Evolutionary conservation across 331 rosid species (phyloP).

Genomic region (Arachis monticola): DNA sequence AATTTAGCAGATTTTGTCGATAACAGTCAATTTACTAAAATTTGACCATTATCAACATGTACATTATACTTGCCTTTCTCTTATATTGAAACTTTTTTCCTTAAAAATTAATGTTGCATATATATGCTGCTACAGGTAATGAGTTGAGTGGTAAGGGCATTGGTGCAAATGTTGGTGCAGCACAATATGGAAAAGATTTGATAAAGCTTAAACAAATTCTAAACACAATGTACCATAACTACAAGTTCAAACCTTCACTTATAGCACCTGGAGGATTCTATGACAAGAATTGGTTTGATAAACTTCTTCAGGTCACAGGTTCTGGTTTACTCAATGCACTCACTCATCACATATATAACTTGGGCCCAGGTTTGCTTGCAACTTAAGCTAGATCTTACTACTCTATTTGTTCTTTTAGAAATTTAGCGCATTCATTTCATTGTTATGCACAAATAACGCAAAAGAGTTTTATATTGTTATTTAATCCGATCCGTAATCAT

Average conservation of each 20-base stretch:
- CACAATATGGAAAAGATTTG: conserved; percentile 80
- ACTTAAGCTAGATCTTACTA: conserved; percentile 25
- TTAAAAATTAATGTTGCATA: too few species aligned
- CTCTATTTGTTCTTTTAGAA: conserved; percentile 5
- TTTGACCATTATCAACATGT: too few species aligned
- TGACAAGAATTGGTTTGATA: conserved; percentile 67
- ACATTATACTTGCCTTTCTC: too few species aligned
- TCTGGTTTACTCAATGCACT: conserved; percentile 57
- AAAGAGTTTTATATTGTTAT: too few species aligned
- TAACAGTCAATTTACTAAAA: too few species aligned
- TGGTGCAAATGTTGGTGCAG: conserved; percentile 75
- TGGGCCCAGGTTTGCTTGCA: conserved; percentile 76
- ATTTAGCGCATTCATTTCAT: conserved; percentile 4
- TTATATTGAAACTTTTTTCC: too few species aligned
- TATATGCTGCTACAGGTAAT: conserved; percentile 58
- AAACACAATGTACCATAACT: conserved; percentile 49
- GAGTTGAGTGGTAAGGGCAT: conserved; percentile 85
- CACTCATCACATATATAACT: conserved; percentile 81
- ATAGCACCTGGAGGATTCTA: conserved; percentile 94
- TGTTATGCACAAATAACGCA: conserved; percentile 8
- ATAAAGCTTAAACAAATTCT: conserved; percentile 58
- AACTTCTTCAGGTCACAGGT: conserved; percentile 75
- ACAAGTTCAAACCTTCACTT: conserved; percentile 59
- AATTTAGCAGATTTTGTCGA: too few species aligned
- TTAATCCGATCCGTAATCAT: too few species aligned